Base-by-base conservation (phyloP, 305 asterid genomes). In the Fraxinus greggii region DNA sequence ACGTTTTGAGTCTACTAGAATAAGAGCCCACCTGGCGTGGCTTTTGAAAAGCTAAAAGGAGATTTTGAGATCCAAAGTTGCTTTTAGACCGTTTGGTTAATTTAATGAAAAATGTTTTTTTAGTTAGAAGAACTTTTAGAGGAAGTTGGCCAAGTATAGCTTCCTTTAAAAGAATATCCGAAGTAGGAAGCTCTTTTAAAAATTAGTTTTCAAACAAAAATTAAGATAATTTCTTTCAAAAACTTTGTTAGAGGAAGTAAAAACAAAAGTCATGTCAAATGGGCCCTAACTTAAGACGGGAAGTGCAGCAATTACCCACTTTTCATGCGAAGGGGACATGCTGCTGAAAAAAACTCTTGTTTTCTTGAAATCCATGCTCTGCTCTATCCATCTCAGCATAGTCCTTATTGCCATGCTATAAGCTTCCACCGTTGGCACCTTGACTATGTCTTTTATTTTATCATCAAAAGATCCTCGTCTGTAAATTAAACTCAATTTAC, bases 251-350 rank as follows among this genome's bases (percentile, higher is more conserved):
- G 51, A 40, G 0, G 17, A 40, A 40, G 15, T 1, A 40, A 10
- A 40, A 10, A 0, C 51, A 10, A 40, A 40, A 40, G 4, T 9
- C 17, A 40, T 10, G 48, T 0, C 48, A 38, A 38, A 40, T 9
- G 48, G 3, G 3, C 15, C 51, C 3, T 10, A 19, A 19, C 28
- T 19, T 59, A 24, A 21, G 69, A 19, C 13, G 29, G 29, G 69
- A 19, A 7, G 13, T 21, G 33, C 17, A 69, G 36, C 6, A 69
- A 69, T 10, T 32, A 56, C 84, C 48, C 82, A 89, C 92, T 85
- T 8, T 81, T 81, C 85, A 80, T 90, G 91, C 3, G 90, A 80
- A 26, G 91, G 89, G 0, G 93, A 90, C 79, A 89, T 70, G 73
- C 89, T 87, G 33, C 78, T 51, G 76, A 87, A 90, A 77, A 90